Percentiles rank a stretch among this genome's conserved stretches.
phyloP scores from a whole-genome alignment of 768 basidiomycete genomes.

The Stropharia rugosoannulata region DNA sequence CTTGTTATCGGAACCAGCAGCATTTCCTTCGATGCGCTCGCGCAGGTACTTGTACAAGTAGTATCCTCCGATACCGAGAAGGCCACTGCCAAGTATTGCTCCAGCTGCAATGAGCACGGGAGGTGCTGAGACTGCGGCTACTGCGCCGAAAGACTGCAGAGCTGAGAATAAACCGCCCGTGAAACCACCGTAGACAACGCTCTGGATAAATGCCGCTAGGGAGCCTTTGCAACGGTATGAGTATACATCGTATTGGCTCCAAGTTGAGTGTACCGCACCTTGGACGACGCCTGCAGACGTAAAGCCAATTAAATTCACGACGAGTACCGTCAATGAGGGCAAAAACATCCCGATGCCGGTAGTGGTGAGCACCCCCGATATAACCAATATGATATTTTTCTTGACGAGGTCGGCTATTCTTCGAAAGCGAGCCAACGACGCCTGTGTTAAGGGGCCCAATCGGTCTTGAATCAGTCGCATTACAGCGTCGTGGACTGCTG shows the following conservation, averaged over 20 bases:
- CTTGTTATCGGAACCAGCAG: too few species aligned
- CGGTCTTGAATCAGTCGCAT: too few species aligned
- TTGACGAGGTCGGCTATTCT: neutral
- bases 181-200: neutral
- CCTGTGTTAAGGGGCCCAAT: too few species aligned
- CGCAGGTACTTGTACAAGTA: neutral
- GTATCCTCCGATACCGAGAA: neutral
- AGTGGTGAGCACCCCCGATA: neutral
- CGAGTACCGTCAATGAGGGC: constrained; percentile 9
- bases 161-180: neutral
- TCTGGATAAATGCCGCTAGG: constrained; percentile 3
- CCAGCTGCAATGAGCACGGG: neutral
- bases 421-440: neutral
- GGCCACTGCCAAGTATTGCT: neutral
- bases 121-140: neutral
- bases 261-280: constrained; percentile 5
- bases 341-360: constrained; percentile 3
- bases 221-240: constrained; percentile 8
- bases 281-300: constrained; percentile 9
- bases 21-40: neutral
- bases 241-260: neutral
- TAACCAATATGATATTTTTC: neutral
- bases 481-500: too few species aligned
- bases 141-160: neutral
- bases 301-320: constrained; percentile 14